Evolutionary conservation across 2,329 filamentous ascomycete genomes (phyloP).

Genomic region (Fusarium secorum): DNA sequence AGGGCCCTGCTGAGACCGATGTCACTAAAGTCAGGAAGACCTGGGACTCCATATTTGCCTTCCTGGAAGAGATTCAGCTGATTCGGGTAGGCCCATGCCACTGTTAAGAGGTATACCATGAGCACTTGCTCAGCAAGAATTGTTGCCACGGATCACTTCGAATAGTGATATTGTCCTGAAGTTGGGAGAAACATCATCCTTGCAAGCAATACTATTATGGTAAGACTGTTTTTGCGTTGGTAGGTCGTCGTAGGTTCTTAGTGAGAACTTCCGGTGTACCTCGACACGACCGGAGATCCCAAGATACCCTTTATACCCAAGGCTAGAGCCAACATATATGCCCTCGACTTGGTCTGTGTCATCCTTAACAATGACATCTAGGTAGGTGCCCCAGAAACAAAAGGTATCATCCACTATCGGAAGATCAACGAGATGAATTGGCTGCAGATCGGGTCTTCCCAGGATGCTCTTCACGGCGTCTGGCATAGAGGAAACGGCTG

Average conservation of each 20-base stretch:
- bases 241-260: neutral
- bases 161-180: neutral
- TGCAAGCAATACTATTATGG: neutral
- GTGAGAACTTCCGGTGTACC: neutral
- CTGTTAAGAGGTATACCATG: neutral
- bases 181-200: neutral
- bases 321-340: neutral
- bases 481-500: too few relatives aligned
- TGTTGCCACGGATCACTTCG: neutral
- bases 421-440: neutral
- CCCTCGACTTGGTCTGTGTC: neutral
- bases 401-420: neutral
- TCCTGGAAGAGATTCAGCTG: neutral
- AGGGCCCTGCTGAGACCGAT: neutral
- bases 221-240: too few relatives aligned
- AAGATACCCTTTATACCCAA: neutral
- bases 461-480: neutral
- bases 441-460: neutral
- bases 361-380: neutral
- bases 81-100: neutral
- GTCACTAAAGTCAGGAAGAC: neutral
- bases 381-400: neutral
- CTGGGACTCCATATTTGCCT: too few relatives aligned
- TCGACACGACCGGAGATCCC: neutral
- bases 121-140: neutral